Conservation (phyloP, 768 basidiomycete genomes). For the Trametes cinnabarina region DNA sequence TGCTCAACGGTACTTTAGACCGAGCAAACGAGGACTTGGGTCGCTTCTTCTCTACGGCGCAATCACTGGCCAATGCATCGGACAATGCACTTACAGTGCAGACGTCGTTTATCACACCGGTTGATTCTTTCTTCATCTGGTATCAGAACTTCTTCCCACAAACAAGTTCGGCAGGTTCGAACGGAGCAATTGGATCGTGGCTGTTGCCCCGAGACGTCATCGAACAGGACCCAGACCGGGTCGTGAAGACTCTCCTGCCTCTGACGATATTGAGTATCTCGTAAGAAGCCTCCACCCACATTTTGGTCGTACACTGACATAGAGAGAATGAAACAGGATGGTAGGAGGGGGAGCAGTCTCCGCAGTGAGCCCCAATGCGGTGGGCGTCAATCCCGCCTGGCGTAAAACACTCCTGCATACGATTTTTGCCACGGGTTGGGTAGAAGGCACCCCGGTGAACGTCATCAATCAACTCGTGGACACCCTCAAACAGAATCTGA, state of each 20-base stretch:
- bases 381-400: conserved; percentile 50
- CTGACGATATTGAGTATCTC: conserved; percentile 1
- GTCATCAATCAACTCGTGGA: conserved; percentile 22
- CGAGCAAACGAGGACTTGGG: conserved; percentile 35
- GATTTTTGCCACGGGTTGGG: conserved; percentile 22
- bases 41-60: conserved; percentile 33
- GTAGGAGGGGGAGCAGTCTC: conserved; percentile 46
- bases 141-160: conserved; percentile 10
- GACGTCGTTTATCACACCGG: conserved; percentile 14
- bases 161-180: conserved; percentile 8
- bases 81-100: conserved; percentile 21
- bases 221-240: conserved; percentile 14
- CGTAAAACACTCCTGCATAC: conserved; percentile 39
- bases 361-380: conserved; percentile 35
- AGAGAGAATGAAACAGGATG: conserved; percentile 31
- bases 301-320: neutral
- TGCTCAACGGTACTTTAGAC: conserved; percentile 37
- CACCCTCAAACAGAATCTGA: conserved; percentile 20
- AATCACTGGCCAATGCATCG: conserved; percentile 20
- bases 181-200: conserved; percentile 19
- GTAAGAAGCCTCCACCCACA: conserved; percentile 8
- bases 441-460: conserved; percentile 16
- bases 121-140: conserved; percentile 18
- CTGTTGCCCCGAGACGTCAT: conserved; percentile 23
- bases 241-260: conserved; percentile 17